Conservation (phyloP, 192 early-diverging fungal species). For the Dispira simplex region DNA sequence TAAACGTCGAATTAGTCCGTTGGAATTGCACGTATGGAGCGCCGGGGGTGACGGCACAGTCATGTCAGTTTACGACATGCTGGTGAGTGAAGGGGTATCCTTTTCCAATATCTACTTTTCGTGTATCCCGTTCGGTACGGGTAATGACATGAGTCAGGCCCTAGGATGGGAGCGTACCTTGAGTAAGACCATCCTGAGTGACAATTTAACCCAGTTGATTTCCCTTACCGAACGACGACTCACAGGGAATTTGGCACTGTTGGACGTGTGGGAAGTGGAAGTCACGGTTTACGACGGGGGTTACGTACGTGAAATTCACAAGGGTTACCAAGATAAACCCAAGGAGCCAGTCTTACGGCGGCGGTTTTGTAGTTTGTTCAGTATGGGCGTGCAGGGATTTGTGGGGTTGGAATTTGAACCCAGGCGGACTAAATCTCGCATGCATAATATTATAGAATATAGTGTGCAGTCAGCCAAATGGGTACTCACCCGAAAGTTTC, state of each 20-base stretch:
- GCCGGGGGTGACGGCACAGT: conserved; percentile 67
- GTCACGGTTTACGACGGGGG: conserved; percentile 41
- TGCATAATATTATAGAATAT: conserved; percentile 50
- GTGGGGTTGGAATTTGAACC: conserved; percentile 57
- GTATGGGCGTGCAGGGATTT: conserved; percentile 54
- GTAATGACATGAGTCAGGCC: conserved; percentile 60
- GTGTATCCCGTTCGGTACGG: conserved; percentile 60
- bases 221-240: conserved; percentile 37
- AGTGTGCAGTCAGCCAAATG: conserved; percentile 41
- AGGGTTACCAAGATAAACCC: conserved; percentile 22
- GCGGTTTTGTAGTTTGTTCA: conserved; percentile 58
- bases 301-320: conserved; percentile 42
- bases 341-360: conserved; percentile 30
- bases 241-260: conserved; percentile 40
- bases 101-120: conserved; percentile 50
- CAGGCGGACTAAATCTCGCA: conserved; percentile 43
- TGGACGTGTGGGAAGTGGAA: conserved; percentile 55
- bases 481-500: conserved; percentile 41
- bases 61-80: conserved; percentile 44
- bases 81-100: conserved; percentile 42
- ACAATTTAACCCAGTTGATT: conserved; percentile 36
- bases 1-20: conserved; percentile 17
- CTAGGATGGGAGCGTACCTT: conserved; percentile 64
- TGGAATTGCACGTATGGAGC: conserved; percentile 58
- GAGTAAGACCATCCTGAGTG: conserved; percentile 37